A percentile compares a stretch with the other conserved stretches of the same genome.
These are phyloP conservation scores for Penicillium sp. DNA, from an alignment of 2,329 filamentous ascomycete genomes.

Conservation along the genomic window DNA sequence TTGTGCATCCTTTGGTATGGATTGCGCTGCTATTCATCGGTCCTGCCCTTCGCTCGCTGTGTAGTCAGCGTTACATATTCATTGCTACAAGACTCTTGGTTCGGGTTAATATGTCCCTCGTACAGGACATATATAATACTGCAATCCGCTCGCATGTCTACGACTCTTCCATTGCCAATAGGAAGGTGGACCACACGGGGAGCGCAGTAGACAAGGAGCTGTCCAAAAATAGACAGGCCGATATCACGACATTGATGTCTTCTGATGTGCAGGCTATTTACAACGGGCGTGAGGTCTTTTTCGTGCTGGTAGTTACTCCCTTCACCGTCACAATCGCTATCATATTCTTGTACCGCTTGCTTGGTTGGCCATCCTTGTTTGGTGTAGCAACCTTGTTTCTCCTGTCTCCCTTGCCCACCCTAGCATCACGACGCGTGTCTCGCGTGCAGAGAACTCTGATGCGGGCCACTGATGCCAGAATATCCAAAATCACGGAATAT, in stretches of 20 bases:
- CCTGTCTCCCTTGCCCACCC: constrained; percentile 49
- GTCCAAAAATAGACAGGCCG: constrained; percentile 44
- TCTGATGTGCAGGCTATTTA: constrained; percentile 56
- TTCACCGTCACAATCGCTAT: constrained; percentile 48
- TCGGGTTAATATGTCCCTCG: constrained; percentile 54
- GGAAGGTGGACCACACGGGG: constrained; percentile 7
- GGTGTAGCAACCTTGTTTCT: constrained; percentile 49
- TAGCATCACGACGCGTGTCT: constrained; percentile 50
- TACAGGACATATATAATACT: constrained; percentile 56
- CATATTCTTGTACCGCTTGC: constrained; percentile 52
- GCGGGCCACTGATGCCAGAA: constrained; percentile 54
- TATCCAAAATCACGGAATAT: constrained; percentile 57
- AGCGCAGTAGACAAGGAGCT: constrained; percentile 21
- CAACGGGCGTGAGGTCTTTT: constrained; percentile 50
- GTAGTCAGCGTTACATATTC: constrained; percentile 57
- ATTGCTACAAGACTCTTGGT: constrained; percentile 55
- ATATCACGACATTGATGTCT: constrained; percentile 57
- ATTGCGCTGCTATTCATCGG: constrained; percentile 52
- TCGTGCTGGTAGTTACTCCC: constrained; percentile 45
- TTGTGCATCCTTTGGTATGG: constrained; percentile 52
- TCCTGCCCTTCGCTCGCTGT: constrained; percentile 46
- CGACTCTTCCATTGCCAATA: constrained; percentile 33
- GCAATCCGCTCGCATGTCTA: constrained; percentile 54
- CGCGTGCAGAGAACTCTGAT: constrained; percentile 51
- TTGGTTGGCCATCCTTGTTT: constrained; percentile 55